A percentile compares a stretch with the other conserved stretches of the same genome.
These are phyloP conservation scores for Hepatocystis sp. DNA, from an alignment of 169 alveolate genomes.

Conservation along the genomic window DNA sequence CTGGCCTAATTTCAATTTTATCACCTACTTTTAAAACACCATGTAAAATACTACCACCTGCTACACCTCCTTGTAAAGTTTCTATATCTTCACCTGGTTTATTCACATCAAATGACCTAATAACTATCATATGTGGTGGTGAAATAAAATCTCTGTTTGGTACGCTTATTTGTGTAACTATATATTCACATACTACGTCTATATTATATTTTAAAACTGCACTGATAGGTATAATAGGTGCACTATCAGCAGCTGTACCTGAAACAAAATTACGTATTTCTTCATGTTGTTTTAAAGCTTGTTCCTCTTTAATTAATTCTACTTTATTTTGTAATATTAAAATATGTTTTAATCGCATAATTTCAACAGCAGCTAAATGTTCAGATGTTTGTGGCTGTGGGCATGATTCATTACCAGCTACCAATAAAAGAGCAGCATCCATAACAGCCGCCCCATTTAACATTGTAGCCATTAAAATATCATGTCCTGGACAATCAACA, in stretches of 20 bases:
- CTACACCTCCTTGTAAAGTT: constrained; percentile 99
- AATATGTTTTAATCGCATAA: constrained; percentile 97
- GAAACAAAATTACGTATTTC: constrained; percentile 94
- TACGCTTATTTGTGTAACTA: constrained; percentile 94
- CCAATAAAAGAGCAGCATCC: constrained; percentile 99
- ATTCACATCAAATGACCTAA: constrained; percentile 99
- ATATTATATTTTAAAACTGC: constrained; percentile 97
- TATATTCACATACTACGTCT: constrained; percentile 96
- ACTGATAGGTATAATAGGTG: constrained; percentile 98
- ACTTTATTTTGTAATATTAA: constrained; percentile 98
- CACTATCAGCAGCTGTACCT: constrained; percentile 97
- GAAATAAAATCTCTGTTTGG: constrained; percentile 98
- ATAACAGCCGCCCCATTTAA: constrained; percentile 99
- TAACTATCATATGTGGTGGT: constrained; percentile 98
- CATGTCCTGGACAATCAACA: constrained; percentile 99
- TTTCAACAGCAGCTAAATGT: constrained; percentile 99
- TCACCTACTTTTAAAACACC: constrained; percentile 98
- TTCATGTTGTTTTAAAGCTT: constrained; percentile 96
- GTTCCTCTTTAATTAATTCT: constrained; percentile 97
- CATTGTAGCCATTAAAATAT: constrained; percentile 99
- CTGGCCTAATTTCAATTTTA: constrained; percentile 99
- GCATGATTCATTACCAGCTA: constrained; percentile 97
- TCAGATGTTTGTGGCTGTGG: constrained; percentile 99
- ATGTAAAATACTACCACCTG: constrained; percentile 98
- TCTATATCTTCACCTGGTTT: constrained; percentile 98